Evolutionary conservation across 768 basidiomycete genomes (phyloP).

Genomic region (Nidularia pulvinata): DNA sequence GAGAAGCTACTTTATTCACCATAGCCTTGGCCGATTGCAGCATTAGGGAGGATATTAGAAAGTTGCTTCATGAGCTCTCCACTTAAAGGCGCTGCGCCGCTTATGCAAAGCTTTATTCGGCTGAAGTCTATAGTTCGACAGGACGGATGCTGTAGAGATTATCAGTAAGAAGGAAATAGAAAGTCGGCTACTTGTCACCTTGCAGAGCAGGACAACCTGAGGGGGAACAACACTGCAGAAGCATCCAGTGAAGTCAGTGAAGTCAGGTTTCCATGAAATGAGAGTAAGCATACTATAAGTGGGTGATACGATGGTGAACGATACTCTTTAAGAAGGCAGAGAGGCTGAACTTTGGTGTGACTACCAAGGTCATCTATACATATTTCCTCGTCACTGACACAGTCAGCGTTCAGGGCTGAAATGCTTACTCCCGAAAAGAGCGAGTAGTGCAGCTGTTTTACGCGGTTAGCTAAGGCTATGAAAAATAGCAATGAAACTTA

Average conservation of each 20-base stretch:
- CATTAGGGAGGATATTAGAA: constrained; percentile 51
- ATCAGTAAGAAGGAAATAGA: background rate
- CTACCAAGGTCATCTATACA: constrained; percentile 50
- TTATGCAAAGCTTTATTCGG: constrained; percentile 50
- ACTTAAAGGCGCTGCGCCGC: constrained; percentile 65
- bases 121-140: constrained; percentile 47
- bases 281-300: constrained; percentile 46
- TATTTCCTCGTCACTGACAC: background rate
- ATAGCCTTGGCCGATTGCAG: constrained; percentile 66
- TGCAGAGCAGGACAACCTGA: constrained; percentile 65
- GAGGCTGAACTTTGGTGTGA: constrained; percentile 69
- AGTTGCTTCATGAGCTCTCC: constrained; percentile 49
- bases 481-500: constrained; percentile 22
- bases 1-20: constrained; percentile 27
- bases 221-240: constrained; percentile 60
- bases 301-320: constrained; percentile 49
- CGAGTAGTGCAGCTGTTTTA: constrained; percentile 44
- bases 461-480: constrained; percentile 3
- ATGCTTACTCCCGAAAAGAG: constrained; percentile 50
- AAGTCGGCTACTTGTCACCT: constrained; percentile 29
- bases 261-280: background rate
- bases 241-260: background rate
- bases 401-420: too few relatives aligned
- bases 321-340: constrained; percentile 54
- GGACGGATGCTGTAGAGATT: constrained; percentile 43